Evolutionary conservation across 108 stramenopile genomes (phyloP), one percentile per base, ranked within the genome.

Genomic region (Ochromonas danica): DNA sequence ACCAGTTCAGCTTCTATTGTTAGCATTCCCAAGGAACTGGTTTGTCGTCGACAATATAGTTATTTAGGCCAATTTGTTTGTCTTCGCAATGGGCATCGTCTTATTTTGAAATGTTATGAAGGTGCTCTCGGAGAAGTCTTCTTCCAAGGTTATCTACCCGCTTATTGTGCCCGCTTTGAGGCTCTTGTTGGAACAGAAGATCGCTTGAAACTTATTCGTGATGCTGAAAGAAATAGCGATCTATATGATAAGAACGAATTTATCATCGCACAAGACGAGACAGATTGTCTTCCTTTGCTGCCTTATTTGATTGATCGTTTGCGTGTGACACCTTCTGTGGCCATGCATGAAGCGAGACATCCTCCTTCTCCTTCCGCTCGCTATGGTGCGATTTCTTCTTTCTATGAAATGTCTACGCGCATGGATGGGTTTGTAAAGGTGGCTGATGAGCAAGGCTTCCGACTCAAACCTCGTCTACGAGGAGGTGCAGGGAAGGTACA

Each of bases 221-320:
- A 51, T 51, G 6, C 45, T 51, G 45, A 51, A 51, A 51, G 22
- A 14, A 51, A 51, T 51, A 51, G 22, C 6, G 45, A 51, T 51
- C n/a, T n/a, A n/a, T n/a, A n/a, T n/a, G 45, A 51, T 51, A 51
- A 51, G 22, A 51, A 51, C 22, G 45, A 51, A 51, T 51, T 51
- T 6, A 6, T 14, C 6, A 22, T 51, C 14, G 22, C 22, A 51
- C n/a, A n/a, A n/a, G 67, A 70, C 6, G 6, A 6, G 22, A 70
- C 6, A 38, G 40, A 70, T 42, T 6, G 14, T 70, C 6, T 6
- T 14, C 40, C 36, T 14, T 70, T 70, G 22, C 22, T 70, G 22
- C 67, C 67, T 14, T 70, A 14, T 70, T 14, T 70, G 6, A 22
- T 70, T 38, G 67, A 70, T 70, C 67, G 67, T 40, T 42, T 70